A percentile compares a stretch with the other conserved stretches of the same genome.
Conservation (phyloP, 805 yeast genomes). For the Debaryomyces maramus region DNA sequence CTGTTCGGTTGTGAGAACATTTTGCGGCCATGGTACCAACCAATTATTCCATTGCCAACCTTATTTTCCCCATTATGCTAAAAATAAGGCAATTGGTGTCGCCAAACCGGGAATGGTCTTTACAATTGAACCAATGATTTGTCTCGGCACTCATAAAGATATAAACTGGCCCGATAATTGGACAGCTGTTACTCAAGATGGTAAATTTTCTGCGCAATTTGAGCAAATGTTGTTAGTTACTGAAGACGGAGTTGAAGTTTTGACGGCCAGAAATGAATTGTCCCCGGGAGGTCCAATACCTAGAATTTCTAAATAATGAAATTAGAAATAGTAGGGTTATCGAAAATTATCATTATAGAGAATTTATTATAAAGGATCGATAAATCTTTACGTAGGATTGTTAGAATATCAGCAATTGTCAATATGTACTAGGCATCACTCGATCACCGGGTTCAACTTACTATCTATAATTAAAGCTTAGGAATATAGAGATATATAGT, state of each 20-base stretch:
- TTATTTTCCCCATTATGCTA: slow-evolving; percentile 89
- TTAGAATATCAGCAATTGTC: too few species aligned
- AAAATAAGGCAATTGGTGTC: slow-evolving; percentile 88
- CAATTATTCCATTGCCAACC: slow-evolving; percentile 88
- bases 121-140: slow-evolving; percentile 97
- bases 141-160: slow-evolving; percentile 79
- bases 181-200: slow-evolving; percentile 93
- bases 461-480: too few species aligned
- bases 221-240: slow-evolving; percentile 93
- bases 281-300: slow-evolving; percentile 88
- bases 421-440: too few species aligned
- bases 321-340: slow-evolving; percentile 24
- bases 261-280: slow-evolving; percentile 74
- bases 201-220: slow-evolving; percentile 87
- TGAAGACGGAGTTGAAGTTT: slow-evolving; percentile 87
- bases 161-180: slow-evolving; percentile 95
- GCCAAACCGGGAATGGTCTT: slow-evolving; percentile 96
- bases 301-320: slow-evolving; percentile 38
- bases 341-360: slow-evolving; percentile 17
- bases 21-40: slow-evolving; percentile 93
- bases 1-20: slow-evolving; percentile 85
- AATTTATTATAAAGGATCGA: slow-evolving; percentile 5
- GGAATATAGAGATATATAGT: too few species aligned
- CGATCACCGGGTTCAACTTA: too few species aligned
- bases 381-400: slow-evolving; percentile 11